These are phyloP conservation scores for Acacia pycnantha DNA, from an alignment of 331 rosid species.

Conservation along the genomic window DNA sequence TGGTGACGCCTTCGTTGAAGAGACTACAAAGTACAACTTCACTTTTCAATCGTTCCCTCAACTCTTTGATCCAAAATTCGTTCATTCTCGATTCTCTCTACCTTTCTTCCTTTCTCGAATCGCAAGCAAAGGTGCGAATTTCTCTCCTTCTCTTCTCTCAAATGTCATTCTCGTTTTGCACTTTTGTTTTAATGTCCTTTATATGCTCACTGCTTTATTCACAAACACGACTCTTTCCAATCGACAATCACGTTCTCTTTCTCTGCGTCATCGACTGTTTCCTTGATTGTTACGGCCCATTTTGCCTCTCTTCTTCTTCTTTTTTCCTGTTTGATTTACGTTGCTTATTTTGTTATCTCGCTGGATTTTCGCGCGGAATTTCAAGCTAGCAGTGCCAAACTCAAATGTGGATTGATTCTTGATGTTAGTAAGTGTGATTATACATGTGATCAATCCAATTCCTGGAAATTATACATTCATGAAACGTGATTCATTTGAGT, in stretches of 20 bases:
- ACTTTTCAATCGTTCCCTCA: background rate
- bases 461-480: background rate
- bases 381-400: background rate
- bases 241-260: background rate
- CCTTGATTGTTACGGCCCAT: background rate
- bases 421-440: background rate
- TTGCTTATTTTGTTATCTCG: background rate
- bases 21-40: conserved; percentile 21
- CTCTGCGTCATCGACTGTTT: background rate
- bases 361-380: conserved; percentile 5
- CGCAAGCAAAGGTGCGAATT: conserved; percentile 38
- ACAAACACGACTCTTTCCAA: background rate
- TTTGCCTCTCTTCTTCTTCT: background rate
- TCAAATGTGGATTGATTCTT: conserved; percentile 13
- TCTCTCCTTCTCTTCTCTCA: background rate
- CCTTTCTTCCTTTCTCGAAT: conserved; percentile 1
- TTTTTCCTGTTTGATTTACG: background rate
- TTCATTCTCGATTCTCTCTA: conserved; percentile 8
- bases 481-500: background rate
- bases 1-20: background rate
- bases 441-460: conserved; percentile 3
- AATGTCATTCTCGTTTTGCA: background rate
- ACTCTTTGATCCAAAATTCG: conserved; percentile 32
- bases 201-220: background rate
- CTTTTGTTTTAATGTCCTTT: background rate